These are phyloP conservation scores for Cystobasidiopsis lactophilus DNA, from an alignment of 768 basidiomycete genomes.

Conservation along the genomic window DNA sequence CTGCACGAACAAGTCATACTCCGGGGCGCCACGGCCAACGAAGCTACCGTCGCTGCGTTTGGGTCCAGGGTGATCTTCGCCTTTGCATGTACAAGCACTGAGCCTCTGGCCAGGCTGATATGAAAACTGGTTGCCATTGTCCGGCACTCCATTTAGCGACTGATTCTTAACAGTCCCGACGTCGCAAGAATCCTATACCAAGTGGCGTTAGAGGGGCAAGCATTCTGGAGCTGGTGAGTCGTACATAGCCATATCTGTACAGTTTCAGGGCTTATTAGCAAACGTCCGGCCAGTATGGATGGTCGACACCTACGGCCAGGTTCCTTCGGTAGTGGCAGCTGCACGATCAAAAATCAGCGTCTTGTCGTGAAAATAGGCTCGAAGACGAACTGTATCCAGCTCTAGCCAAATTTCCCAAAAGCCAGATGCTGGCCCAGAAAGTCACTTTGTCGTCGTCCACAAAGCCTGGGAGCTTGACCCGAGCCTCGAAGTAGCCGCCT, in stretches of 20 bases:
- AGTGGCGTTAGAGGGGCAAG: too few species aligned
- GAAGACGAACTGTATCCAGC: conserved; percentile 20
- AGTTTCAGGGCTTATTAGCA: too few species aligned
- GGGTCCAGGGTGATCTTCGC: conserved; percentile 33
- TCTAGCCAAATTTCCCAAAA: conserved; percentile 19
- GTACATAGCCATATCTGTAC: too few species aligned
- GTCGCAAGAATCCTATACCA: too few species aligned
- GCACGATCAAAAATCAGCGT: too few species aligned
- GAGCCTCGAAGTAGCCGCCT: conserved; percentile 18
- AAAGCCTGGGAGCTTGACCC: conserved; percentile 9
- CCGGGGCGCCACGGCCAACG: conserved; percentile 15
- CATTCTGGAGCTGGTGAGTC: too few species aligned
- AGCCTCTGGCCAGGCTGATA: conserved; percentile 73
- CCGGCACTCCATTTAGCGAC: conserved; percentile 12
- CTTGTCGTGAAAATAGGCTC: too few species aligned
- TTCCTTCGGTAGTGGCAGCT: neutral
- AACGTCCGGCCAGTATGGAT: too few species aligned
- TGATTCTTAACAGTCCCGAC: conserved; percentile 81
- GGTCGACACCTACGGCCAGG: neutral
- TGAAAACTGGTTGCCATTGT: conserved; percentile 29
- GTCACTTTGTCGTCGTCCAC: neutral
- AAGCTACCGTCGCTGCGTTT: conserved; percentile 11
- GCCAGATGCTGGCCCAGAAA: conserved; percentile 8
- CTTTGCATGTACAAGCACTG: conserved; percentile 67
- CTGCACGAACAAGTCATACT: conserved; percentile 17